Percentiles rank a stretch among this genome's conserved stretches.
Conservation (phyloP, 2,329 filamentous ascomycete genomes). For the Trichothecium roseum region DNA sequence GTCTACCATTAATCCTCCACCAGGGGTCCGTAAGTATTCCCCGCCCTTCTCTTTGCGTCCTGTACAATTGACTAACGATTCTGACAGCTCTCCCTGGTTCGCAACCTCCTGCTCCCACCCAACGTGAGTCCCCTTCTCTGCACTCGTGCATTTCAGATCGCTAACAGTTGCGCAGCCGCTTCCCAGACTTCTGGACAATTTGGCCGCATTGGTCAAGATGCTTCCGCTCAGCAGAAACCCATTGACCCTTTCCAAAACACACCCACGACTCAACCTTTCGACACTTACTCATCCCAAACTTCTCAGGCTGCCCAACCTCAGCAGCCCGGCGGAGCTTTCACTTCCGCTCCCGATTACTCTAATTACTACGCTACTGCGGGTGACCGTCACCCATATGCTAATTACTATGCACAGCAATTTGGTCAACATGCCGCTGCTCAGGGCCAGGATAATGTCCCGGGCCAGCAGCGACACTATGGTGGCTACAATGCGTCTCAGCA, state of each 20-base stretch:
- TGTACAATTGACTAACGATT: constrained; percentile 6
- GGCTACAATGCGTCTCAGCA: constrained; percentile 62
- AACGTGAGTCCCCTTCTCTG: not conserved
- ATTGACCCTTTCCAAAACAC: constrained; percentile 75
- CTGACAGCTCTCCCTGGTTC: constrained; percentile 14
- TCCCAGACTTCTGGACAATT: constrained; percentile 38
- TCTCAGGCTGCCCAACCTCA: constrained; percentile 46
- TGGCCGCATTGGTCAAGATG: constrained; percentile 60
- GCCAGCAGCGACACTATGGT: constrained; percentile 66
- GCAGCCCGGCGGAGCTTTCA: constrained; percentile 56
- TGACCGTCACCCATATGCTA: constrained; percentile 64
- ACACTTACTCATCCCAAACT: constrained; percentile 48
- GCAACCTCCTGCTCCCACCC: constrained; percentile 9
- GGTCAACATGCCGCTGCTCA: constrained; percentile 46
- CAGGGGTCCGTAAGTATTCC: constrained; percentile 15
- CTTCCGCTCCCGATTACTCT: constrained; percentile 71
- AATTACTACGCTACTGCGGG: constrained; percentile 74
- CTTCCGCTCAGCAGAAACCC: constrained; percentile 60
- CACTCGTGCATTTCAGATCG: not conserved
- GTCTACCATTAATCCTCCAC: constrained; percentile 33
- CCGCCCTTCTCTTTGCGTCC: not conserved
- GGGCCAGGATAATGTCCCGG: constrained; percentile 57
- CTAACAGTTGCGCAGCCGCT: constrained; percentile 12
- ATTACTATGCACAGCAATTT: constrained; percentile 62
- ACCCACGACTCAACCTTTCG: constrained; percentile 44